phyloP scores from a whole-genome alignment of 1,284 basidiomycete genomes.

The Fistulinella cinereoalba region DNA sequence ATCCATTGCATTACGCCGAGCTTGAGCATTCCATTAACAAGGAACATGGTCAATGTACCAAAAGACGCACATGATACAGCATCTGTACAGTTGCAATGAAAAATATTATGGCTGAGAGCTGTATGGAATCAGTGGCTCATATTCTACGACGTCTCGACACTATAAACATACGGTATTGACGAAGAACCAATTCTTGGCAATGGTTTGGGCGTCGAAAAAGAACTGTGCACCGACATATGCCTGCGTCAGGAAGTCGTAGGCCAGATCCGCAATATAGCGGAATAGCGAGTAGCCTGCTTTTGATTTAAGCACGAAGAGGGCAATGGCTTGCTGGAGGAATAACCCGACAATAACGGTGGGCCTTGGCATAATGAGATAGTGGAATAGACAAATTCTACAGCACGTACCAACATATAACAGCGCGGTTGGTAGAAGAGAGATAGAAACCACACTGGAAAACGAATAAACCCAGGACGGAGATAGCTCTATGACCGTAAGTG shows the following conservation, averaged over 20 bases:
- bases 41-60: background rate
- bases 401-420: slow-evolving; percentile 62
- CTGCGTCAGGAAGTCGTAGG: slow-evolving; percentile 67
- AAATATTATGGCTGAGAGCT: slow-evolving; percentile 79
- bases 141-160: background rate
- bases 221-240: slow-evolving; percentile 66
- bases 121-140: background rate
- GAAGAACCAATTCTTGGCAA: slow-evolving; percentile 75
- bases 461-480: slow-evolving; percentile 76
- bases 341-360: slow-evolving; percentile 81
- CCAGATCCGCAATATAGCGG: slow-evolving; percentile 75
- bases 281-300: slow-evolving; percentile 78
- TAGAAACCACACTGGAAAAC: slow-evolving; percentile 77
- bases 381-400: background rate
- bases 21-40: slow-evolving; percentile 22
- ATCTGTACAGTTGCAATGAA: slow-evolving; percentile 87
- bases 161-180: slow-evolving; percentile 59
- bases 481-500: slow-evolving; percentile 71
- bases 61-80: slow-evolving; percentile 63
- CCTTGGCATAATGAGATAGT: slow-evolving; percentile 40
- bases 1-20: slow-evolving; percentile 89
- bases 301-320: slow-evolving; percentile 83
- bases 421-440: slow-evolving; percentile 57
- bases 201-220: slow-evolving; percentile 70
- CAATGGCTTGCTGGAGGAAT: slow-evolving; percentile 80